A percentile compares a stretch with the other conserved stretches of the same genome.
Evolutionary conservation across 2,329 filamentous ascomycete species (phyloP).

Genomic region (Botrytis hyacinthi): DNA sequence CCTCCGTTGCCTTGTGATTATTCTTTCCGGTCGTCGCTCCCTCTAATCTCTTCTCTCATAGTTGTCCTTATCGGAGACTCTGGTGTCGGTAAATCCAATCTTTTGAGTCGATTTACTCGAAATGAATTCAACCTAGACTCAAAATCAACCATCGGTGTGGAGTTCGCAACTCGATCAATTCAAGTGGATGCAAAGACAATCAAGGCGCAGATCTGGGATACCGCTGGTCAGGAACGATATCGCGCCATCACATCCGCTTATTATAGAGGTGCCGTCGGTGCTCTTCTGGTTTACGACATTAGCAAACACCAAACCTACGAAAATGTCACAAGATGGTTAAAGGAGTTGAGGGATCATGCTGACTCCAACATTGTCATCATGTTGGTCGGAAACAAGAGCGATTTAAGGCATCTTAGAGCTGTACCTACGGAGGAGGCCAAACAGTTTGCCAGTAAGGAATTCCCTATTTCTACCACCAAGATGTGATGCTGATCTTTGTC

Average conservation of each 20-base stretch:
- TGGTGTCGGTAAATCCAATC: constrained; percentile 99
- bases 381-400: constrained; percentile 99
- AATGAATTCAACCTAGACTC: constrained; percentile 99
- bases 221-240: constrained; percentile 97
- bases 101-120: constrained; percentile 97
- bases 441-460: constrained; percentile 80
- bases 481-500: constrained; percentile 35
- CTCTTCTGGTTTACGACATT: constrained; percentile 97
- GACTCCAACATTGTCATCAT: constrained; percentile 99
- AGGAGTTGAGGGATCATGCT: constrained; percentile 95
- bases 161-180: constrained; percentile 97
- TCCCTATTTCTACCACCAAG: constrained; percentile 1
- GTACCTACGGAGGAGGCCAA: constrained; percentile 98
- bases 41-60: constrained; percentile 42
- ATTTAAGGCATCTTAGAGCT: constrained; percentile 96
- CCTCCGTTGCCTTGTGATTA: constrained; percentile 32
- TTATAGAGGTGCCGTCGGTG: constrained; percentile 95
- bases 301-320: constrained; percentile 99
- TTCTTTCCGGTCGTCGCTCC: constrained; percentile 38
- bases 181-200: constrained; percentile 99
- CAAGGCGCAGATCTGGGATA: constrained; percentile 99
- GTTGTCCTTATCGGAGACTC: constrained; percentile 99
- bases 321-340: constrained; percentile 98
- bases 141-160: constrained; percentile 99
- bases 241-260: constrained; percentile 98